Evolutionary conservation across 2,329 filamentous ascomycete genomes (phyloP), one percentile per base, ranked within the genome.

Genomic region (Elsinoe batatas): DNA sequence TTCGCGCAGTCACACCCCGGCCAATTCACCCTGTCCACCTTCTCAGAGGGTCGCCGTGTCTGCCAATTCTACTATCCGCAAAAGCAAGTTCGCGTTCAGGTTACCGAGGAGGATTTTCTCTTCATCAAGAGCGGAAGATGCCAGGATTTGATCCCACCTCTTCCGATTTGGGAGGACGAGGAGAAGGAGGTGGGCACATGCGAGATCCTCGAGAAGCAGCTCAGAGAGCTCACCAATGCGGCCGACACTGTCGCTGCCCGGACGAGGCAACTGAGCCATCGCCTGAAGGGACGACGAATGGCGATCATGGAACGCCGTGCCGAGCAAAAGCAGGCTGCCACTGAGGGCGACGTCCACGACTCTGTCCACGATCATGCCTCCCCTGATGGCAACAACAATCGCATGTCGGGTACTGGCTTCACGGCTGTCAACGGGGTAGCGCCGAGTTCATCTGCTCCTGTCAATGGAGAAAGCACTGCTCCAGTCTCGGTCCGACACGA

Each of bases 91-190:
- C 81, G 87, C 47, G 85, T 94, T 7, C 88, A 95, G 71, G 91
- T 95, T 59, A 83, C 82, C 15, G 88, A 94, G 68, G 88, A 94
- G 67, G 89, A 95, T 67, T 95, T 85, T 76, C 79, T 90, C 40
- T 74, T 95, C 61, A 91, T 95, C 61, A 82, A 83, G 55, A 91
- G 87, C 37, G 88, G 89, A 26, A 87, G 88, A 61, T 81, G 91
- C 10, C 87, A 94, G 68, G 84, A 88, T 65, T 80, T 90, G 70
- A 88, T 90, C 15, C 85, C 88, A 1, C 84, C 85, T 12, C 83
- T 91, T 60, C 88, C 88, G 0, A 84, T 93, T 49, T 82, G 87
- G 57, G 88, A 94, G 65, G 89, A 95, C 65, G 90, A 95, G 70
- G 82, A 85, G 66, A 88, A 89, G 61, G 89, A 95, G 67, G 71